These are phyloP conservation scores for Penicillium psychrofluorescens DNA, from an alignment of 495 filamentous ascomycete species.

Conservation along the genomic window DNA sequence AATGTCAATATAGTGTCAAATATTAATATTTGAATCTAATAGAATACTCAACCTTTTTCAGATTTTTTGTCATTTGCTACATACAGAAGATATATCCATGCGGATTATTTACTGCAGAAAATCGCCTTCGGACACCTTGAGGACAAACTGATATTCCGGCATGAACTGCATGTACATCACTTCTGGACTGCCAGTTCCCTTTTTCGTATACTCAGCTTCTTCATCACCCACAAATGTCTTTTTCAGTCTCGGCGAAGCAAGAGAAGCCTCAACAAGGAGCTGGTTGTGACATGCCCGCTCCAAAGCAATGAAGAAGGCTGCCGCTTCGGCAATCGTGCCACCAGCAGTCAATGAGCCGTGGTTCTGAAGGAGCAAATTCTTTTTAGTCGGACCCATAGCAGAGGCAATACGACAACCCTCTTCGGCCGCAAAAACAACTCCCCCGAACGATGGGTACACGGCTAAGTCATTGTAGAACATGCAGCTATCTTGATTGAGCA, in stretches of 20 bases:
- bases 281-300: constrained; percentile 56
- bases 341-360: constrained; percentile 52
- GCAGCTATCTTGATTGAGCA: constrained; percentile 39
- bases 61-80: no score
- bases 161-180: constrained; percentile 15
- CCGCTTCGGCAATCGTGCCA: constrained; percentile 48
- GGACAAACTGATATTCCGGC: constrained; percentile 6
- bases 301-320: constrained; percentile 53
- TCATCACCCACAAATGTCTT: constrained; percentile 45
- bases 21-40: no score
- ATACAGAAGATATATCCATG: no score
- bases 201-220: constrained; percentile 38
- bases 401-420: constrained; percentile 47
- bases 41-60: no score
- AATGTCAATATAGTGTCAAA: no score
- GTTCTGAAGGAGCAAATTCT: constrained; percentile 52
- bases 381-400: constrained; percentile 41
- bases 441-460: constrained; percentile 36
- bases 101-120: constrained; percentile 4
- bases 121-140: constrained; percentile 8
- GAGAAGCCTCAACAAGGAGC: constrained; percentile 46
- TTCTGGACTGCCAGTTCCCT: constrained; percentile 9
- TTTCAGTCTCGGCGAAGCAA: constrained; percentile 33
- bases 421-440: constrained; percentile 45
- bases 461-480: constrained; percentile 40